Evolutionary conservation across 768 basidiomycete genomes (phyloP).

Genomic region (Mycena sanguinolenta): DNA sequence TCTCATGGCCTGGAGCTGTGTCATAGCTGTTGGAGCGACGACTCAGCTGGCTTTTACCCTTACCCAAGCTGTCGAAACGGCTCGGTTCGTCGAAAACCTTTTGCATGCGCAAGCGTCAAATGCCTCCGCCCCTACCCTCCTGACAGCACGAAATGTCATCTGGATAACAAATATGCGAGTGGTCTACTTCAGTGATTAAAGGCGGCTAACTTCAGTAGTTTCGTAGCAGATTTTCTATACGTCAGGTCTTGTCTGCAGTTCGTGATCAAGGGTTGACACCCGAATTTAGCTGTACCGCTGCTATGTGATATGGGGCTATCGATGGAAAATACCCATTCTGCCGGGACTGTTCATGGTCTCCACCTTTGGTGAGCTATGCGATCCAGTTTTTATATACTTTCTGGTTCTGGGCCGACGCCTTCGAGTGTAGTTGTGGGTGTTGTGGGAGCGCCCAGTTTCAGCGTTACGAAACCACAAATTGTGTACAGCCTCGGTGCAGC

Average conservation of each 20-base stretch:
- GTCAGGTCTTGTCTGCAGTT: not conserved
- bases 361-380: not conserved
- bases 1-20: not conserved
- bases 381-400: not conserved
- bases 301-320: slow-evolving; percentile 12
- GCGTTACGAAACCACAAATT: not conserved
- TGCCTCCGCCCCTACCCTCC: not conserved
- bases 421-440: not conserved
- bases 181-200: not conserved
- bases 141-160: not conserved
- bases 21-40: not conserved
- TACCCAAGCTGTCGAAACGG: not conserved
- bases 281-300: slow-evolving; percentile 3
- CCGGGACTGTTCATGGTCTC: not conserved
- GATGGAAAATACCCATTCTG: not conserved
- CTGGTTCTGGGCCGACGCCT: not conserved
- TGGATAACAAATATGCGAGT: not conserved
- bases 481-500: not conserved
- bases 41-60: not conserved
- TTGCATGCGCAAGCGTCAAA: not conserved
- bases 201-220: not conserved
- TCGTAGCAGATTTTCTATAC: not conserved
- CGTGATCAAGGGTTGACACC: not conserved
- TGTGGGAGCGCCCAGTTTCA: too few species aligned
- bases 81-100: not conserved